phyloP scores from a whole-genome alignment of 768 basidiomycete genomes.

The Rhodotorula toruloides region DNA sequence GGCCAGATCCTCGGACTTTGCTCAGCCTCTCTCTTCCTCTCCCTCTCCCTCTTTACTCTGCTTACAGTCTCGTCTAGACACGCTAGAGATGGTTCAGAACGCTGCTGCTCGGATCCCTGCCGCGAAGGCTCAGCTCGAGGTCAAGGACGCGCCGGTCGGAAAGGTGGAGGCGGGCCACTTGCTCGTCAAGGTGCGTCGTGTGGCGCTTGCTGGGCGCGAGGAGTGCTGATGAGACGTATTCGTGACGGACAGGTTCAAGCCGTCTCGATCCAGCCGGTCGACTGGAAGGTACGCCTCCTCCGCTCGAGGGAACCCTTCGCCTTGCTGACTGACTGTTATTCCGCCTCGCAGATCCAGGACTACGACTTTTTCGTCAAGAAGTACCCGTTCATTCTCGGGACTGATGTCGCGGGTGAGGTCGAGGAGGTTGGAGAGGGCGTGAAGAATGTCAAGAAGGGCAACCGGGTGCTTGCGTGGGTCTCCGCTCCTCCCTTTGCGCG shows the following conservation, averaged over 20 bases:
- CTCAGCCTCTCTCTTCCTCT: background rate
- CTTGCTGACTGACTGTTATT: too few relatives aligned
- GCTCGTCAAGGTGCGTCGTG: slow-evolving; percentile 21
- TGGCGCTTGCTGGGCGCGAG: background rate
- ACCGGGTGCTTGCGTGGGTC: slow-evolving; percentile 48
- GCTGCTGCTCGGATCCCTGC: slow-evolving; percentile 12
- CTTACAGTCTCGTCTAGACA: too few relatives aligned
- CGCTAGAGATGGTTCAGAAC: slow-evolving; percentile 7
- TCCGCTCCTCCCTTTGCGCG: too few relatives aligned
- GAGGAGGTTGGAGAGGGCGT: slow-evolving; percentile 56
- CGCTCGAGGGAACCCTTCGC: too few relatives aligned
- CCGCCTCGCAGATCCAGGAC: slow-evolving; percentile 47
- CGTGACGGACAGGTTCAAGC: slow-evolving; percentile 42
- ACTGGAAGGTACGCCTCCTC: slow-evolving; percentile 49
- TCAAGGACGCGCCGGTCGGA: slow-evolving; percentile 8
- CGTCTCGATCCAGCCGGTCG: slow-evolving; percentile 55
- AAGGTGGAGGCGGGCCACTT: slow-evolving; percentile 17
- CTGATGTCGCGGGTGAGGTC: slow-evolving; percentile 53
- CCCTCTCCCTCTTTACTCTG: background rate
- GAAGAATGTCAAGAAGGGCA: slow-evolving; percentile 53
- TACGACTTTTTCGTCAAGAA: slow-evolving; percentile 48
- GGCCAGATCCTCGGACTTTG: too few relatives aligned
- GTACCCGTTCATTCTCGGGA: slow-evolving; percentile 27
- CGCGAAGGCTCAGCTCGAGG: slow-evolving; percentile 15
- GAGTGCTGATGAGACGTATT: slow-evolving; percentile 37